Evolutionary conservation across 805 yeast genomes (phyloP).

Genomic region (Grigorovia humatica): DNA sequence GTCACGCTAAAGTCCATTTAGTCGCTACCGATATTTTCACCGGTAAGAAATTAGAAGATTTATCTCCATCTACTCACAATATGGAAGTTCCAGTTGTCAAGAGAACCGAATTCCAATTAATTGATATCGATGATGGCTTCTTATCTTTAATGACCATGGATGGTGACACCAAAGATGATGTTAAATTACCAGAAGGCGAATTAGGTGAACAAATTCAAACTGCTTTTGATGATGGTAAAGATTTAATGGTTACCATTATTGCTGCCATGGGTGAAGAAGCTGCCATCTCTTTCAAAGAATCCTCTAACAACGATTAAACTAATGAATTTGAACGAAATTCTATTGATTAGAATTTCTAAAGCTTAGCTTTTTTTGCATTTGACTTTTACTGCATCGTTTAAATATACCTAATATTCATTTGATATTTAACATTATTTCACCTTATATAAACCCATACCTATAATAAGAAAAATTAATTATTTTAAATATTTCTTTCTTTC

Average conservation of each 20-base stretch:
- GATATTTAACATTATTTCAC: background rate
- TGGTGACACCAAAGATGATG: constrained; percentile 98
- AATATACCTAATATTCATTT: background rate
- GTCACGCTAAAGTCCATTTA: constrained; percentile 99
- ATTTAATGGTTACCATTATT: constrained; percentile 86
- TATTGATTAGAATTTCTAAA: background rate
- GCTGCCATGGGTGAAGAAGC: constrained; percentile 99
- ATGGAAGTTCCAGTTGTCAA: constrained; percentile 97
- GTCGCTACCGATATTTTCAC: constrained; percentile 98
- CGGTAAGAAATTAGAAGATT: constrained; percentile 96
- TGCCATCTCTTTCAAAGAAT: constrained; percentile 94
- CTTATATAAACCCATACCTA: no score
- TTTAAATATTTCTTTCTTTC: no score
- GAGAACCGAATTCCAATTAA: constrained; percentile 90
- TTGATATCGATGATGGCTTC: constrained; percentile 96
- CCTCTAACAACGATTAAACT: constrained; percentile 22
- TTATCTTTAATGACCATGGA: constrained; percentile 89
- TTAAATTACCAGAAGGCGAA: constrained; percentile 94
- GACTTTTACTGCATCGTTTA: background rate
- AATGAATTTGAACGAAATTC: background rate
- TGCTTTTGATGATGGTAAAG: constrained; percentile 96
- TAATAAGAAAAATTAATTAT: no score
- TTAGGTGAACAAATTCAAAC: constrained; percentile 83
- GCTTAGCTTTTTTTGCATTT: background rate
- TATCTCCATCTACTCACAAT: constrained; percentile 98